A percentile compares a stretch with the other conserved stretches of the same genome.
Conservation (phyloP, 1,139 yeast genomes). For the Lodderomyces jiufengensis region DNA sequence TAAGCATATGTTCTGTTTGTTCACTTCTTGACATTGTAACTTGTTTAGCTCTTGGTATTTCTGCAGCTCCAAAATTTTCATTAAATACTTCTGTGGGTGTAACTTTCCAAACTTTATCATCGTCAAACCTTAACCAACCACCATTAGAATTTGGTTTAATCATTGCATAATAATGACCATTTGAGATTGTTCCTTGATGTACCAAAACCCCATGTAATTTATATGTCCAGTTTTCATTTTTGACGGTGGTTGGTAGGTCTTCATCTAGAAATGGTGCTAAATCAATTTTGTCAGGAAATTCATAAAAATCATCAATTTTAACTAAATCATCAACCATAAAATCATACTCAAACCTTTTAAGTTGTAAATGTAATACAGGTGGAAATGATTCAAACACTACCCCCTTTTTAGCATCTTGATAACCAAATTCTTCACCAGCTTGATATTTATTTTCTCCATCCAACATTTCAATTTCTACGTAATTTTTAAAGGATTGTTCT, state of each 20-base stretch:
- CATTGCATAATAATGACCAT: conserved; percentile 95
- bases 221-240: conserved; percentile 67
- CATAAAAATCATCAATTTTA: conserved; percentile 89
- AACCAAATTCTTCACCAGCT: conserved; percentile 80
- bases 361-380: conserved; percentile 86
- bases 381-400: conserved; percentile 91
- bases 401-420: conserved; percentile 96
- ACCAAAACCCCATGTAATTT: conserved; percentile 90
- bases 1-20: conserved; percentile 59
- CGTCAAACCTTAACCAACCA: conserved; percentile 92
- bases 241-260: conserved; percentile 39
- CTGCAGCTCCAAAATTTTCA: conserved; percentile 86
- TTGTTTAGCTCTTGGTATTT: conserved; percentile 44
- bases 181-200: conserved; percentile 92
- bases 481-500: conserved; percentile 75
- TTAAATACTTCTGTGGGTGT: conserved; percentile 83
- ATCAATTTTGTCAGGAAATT: conserved; percentile 82
- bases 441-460: conserved; percentile 95
- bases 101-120: conserved; percentile 87
- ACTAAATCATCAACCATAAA: conserved; percentile 85
- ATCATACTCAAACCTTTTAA: conserved; percentile 93
- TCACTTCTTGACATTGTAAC: conserved; percentile 53
- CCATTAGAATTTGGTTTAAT: conserved; percentile 67
- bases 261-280: conserved; percentile 74
- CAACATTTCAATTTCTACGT: conserved; percentile 82